Percentiles rank a stretch among this genome's conserved stretches.
phyloP scores from a whole-genome alignment of 2,329 filamentous ascomycete genomes.

The Colletotrichum agaves region DNA sequence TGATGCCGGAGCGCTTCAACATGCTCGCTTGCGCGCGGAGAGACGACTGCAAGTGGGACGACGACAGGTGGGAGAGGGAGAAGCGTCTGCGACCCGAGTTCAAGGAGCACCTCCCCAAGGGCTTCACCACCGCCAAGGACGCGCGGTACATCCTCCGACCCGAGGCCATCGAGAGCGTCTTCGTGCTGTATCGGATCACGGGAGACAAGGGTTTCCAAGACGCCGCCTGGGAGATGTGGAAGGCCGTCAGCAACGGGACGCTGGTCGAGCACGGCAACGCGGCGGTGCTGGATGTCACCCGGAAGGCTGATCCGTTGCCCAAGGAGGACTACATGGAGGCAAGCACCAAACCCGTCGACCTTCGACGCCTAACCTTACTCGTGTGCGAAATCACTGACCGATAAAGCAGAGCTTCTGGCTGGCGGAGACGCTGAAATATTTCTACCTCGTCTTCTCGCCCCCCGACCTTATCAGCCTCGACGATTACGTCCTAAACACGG shows the following conservation, averaged over 20 bases:
- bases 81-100: conserved; percentile 44
- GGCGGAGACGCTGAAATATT: conserved; percentile 80
- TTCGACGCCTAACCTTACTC: rapidly evolving
- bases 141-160: conserved; percentile 62
- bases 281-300: conserved; percentile 61
- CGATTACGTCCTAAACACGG: conserved; percentile 71
- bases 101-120: conserved; percentile 53
- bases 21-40: conserved; percentile 51
- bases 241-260: conserved; percentile 58
- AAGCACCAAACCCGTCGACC: background rate
- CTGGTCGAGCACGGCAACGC: conserved; percentile 60
- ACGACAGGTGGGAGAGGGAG: conserved; percentile 38
- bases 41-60: conserved; percentile 60
- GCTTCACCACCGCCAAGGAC: conserved; percentile 70
- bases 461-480: conserved; percentile 72
- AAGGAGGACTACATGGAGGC: conserved; percentile 55
- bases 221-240: conserved; percentile 64
- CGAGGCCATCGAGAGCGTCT: conserved; percentile 64
- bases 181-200: conserved; percentile 64
- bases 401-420: conserved; percentile 72
- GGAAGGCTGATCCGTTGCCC: conserved; percentile 53
- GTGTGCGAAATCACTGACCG: background rate
- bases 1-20: conserved; percentile 63
- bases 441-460: conserved; percentile 76
- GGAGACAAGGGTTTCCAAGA: conserved; percentile 59